phyloP scores from a whole-genome alignment of 768 basidiomycete genomes.

The Psilocybe azurescens region DNA sequence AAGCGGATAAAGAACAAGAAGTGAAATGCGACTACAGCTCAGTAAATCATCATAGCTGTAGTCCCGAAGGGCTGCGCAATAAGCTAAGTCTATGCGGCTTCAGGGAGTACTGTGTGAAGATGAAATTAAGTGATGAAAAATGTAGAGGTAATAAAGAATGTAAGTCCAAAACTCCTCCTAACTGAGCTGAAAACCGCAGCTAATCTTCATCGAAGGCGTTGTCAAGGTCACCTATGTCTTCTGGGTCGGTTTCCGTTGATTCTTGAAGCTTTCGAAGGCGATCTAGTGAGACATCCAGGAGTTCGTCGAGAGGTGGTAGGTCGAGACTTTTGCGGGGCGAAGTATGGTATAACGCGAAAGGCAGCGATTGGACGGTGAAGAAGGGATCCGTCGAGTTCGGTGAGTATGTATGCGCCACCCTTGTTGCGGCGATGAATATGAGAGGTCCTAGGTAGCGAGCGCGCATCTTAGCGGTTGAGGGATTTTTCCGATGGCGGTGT shows the following conservation, averaged over 20 bases:
- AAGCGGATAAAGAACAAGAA: no score
- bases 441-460: constrained; percentile 38
- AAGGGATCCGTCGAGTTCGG: constrained; percentile 26
- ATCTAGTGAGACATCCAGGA: constrained; percentile 15
- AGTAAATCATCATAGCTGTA: no score
- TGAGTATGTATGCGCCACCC: constrained; percentile 28
- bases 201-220: no score
- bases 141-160: no score
- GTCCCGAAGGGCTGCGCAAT: no score
- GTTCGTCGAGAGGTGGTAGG: constrained; percentile 17
- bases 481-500: constrained; percentile 36
- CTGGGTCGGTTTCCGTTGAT: neutral
- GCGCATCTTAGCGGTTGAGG: constrained; percentile 30
- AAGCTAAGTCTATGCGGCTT: no score
- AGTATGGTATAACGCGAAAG: constrained; percentile 29
- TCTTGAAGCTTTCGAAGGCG: constrained; percentile 5
- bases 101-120: no score
- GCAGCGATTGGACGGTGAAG: constrained; percentile 17
- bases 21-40: no score
- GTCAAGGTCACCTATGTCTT: neutral
- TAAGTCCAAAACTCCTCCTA: no score
- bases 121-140: no score
- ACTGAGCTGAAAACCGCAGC: no score
- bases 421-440: constrained; percentile 28
- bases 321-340: constrained; percentile 7